Base-by-base conservation (phyloP, 108 stramenopile species). In the Parietichytrium sp. region DNA sequence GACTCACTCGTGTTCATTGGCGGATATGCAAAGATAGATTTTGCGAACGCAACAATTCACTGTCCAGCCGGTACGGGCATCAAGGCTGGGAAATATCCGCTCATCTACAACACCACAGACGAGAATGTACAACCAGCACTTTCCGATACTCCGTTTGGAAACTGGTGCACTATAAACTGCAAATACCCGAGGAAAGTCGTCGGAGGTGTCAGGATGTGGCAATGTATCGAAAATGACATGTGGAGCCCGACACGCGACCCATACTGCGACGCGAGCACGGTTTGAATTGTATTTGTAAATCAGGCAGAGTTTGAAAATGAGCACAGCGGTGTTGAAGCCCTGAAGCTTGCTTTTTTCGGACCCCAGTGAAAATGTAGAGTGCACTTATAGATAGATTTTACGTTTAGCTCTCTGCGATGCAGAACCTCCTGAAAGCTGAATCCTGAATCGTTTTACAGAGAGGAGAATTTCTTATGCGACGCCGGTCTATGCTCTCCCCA, bases 101-200 rank as follows among this genome's bases (percentile, higher is more conserved):
- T 72, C 42, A 72, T 72, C 25, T 72, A 72, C 3, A 25, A 72
- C 61, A 72, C 61, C 7, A 72, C 61, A 6, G 61, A 33, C n/a
- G 61, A 72, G 33, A 25, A 72, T 20, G 23, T 42, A 13, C 20
- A 72, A 27, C 38, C 61, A 12, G 6, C 61, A 38, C 8, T 6
- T 16, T 10, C 20, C 13, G 45, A 33, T 6, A 33, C 61, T 10
- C 6, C 33, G 42, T 72, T 23, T 20, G 61, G 61, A 13, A 72
- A 72, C 33, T 72, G 61, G 61, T 72, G 61, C 33, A 38, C 33
- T 23, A 23, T 72, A n/a, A 72, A 72, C 33, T 72, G 61, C 42
- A 45, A 36, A 6, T 72, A 72, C 33, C 61, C 61, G 6, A 45
- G 2, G 10, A 20, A 45, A 6, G 61, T 72, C 38, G 36, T 15